phyloP scores from a whole-genome alignment of 1,284 basidiomycete genomes.

The Leccinum pachyderme region DNA sequence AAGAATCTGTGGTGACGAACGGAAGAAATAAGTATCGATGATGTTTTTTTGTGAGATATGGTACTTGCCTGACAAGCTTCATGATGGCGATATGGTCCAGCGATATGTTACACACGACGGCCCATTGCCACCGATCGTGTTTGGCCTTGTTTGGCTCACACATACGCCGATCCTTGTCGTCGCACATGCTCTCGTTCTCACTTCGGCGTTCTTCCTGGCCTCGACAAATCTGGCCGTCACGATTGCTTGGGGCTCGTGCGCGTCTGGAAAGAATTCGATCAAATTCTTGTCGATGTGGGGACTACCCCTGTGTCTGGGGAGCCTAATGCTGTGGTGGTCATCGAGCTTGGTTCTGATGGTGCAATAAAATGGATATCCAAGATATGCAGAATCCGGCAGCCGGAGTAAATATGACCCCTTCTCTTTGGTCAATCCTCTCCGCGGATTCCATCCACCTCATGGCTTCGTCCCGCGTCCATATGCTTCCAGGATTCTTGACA shows the following conservation, averaged over 20 bases:
- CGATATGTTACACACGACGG: constrained; percentile 16
- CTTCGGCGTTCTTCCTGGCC: too few species aligned
- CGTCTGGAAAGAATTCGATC: too few species aligned
- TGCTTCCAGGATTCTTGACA: too few species aligned
- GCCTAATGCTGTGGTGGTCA: too few species aligned
- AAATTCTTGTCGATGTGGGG: too few species aligned
- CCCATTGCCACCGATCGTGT: constrained; percentile 21
- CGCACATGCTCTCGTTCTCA: too few species aligned
- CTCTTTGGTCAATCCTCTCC: not conserved
- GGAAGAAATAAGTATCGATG: constrained; percentile 21
- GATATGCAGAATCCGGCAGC: not conserved
- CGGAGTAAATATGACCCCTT: not conserved
- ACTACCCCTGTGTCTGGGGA: too few species aligned
- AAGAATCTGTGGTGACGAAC: constrained; percentile 67
- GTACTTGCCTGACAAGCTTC: constrained; percentile 52
- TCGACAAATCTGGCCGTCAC: too few species aligned
- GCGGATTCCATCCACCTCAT: not conserved
- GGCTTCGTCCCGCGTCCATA: not conserved
- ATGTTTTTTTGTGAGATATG: constrained; percentile 2
- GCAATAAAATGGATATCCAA: too few species aligned
- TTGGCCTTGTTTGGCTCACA: constrained; percentile 21
- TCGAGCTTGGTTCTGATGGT: too few species aligned
- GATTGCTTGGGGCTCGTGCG: too few species aligned
- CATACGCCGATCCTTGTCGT: too few species aligned
- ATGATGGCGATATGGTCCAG: constrained; percentile 35